phyloP scores from a whole-genome alignment of 495 filamentous ascomycete species.

The Trichocladium uniseriatum region DNA sequence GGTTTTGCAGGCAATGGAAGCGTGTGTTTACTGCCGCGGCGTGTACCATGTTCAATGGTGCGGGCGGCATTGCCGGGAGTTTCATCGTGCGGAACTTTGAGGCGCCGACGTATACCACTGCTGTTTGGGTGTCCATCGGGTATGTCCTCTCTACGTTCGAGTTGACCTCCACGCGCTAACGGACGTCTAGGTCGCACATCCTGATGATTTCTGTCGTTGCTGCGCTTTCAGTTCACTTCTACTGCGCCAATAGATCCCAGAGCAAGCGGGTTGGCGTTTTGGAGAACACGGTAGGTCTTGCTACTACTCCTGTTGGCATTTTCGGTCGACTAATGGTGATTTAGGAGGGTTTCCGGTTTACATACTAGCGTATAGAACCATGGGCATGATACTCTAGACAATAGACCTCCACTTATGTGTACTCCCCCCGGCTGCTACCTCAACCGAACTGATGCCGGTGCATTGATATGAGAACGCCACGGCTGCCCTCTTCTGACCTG shows the following conservation, averaged over 20 bases:
- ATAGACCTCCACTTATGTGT: too few species aligned
- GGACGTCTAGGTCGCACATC: slow-evolving; percentile 40
- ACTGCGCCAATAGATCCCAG: slow-evolving; percentile 41
- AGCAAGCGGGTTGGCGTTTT: neutral
- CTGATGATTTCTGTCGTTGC: slow-evolving; percentile 55
- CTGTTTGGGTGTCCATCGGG: slow-evolving; percentile 64
- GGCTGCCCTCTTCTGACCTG: too few species aligned
- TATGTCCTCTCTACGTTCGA: slow-evolving; percentile 13
- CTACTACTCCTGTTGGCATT: neutral
- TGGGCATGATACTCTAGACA: too few species aligned
- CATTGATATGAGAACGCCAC: too few species aligned
- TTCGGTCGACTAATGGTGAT: neutral
- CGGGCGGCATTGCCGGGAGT: slow-evolving; percentile 67
- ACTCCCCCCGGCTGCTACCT: too few species aligned
- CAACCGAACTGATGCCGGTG: too few species aligned
- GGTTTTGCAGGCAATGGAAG: slow-evolving; percentile 55
- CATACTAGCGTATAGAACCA: slow-evolving; percentile 5
- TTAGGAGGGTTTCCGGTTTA: slow-evolving; percentile 20
- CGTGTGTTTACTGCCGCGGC: slow-evolving; percentile 60
- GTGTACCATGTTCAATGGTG: slow-evolving; percentile 61
- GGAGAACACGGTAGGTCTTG: slow-evolving; percentile 16
- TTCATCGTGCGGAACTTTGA: slow-evolving; percentile 62
- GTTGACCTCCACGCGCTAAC: neutral
- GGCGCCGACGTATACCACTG: slow-evolving; percentile 59
- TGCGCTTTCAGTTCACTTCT: slow-evolving; percentile 54